Conservation (phyloP, 2,329 filamentous ascomycete genomes). For the Corinectria fuckeliana region DNA sequence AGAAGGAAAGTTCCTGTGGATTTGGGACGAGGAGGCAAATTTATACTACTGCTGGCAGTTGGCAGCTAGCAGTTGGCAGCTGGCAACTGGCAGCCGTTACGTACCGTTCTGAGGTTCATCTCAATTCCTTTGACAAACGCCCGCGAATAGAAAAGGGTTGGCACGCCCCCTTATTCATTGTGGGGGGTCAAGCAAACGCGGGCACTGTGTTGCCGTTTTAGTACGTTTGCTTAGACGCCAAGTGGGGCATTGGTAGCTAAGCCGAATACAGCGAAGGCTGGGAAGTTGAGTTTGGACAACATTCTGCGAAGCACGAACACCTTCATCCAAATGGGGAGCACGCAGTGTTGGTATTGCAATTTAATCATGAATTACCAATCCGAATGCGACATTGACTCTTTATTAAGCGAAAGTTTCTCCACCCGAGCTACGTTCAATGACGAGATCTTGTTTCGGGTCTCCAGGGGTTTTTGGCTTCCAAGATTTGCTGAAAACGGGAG, state of each 20-base stretch:
- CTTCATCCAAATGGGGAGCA: too few species aligned
- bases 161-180: background rate
- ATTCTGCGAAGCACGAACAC: background rate
- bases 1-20: background rate
- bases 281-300: background rate
- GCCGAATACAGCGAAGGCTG: background rate
- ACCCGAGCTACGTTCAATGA: too few species aligned
- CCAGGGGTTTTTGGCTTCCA: background rate
- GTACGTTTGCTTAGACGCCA: background rate
- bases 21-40: background rate
- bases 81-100: background rate
- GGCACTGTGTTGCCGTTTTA: background rate
- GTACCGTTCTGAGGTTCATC: constrained; percentile 12
- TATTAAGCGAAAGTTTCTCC: too few species aligned
- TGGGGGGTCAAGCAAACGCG: background rate
- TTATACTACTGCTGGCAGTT: constrained; percentile 12
- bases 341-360: too few species aligned
- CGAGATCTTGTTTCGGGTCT: too few species aligned
- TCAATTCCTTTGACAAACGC: constrained; percentile 6
- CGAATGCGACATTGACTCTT: too few species aligned
- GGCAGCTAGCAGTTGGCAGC: background rate
- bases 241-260: background rate
- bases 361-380: too few species aligned
- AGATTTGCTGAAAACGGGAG: background rate
- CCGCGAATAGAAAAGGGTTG: background rate